Percentiles rank a stretch among this genome's conserved stretches.
These are phyloP conservation scores for Plectosphaerella sp. DNA, from an alignment of 2,329 filamentous ascomycete genomes.

Conservation along the genomic window DNA sequence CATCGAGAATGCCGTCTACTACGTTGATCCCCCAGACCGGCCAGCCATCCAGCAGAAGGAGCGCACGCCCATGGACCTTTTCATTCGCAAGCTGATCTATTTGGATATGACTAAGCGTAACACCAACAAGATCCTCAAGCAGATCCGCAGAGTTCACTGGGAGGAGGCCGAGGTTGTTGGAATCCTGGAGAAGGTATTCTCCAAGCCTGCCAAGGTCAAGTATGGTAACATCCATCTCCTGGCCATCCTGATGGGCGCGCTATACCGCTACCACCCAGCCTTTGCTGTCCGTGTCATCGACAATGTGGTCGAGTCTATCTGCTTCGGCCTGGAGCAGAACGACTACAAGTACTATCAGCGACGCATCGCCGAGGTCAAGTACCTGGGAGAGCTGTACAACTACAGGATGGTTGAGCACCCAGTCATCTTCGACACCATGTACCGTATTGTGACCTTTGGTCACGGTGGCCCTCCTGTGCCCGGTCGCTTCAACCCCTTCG, in stretches of 20 bases:
- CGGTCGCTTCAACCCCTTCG: constrained; percentile 71
- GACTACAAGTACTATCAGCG: constrained; percentile 98
- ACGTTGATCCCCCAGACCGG: constrained; percentile 90
- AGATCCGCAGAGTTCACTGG: constrained; percentile 94
- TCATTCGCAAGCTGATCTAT: constrained; percentile 89
- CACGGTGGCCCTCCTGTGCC: constrained; percentile 82
- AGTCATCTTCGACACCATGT: constrained; percentile 91
- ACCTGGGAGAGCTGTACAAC: constrained; percentile 93
- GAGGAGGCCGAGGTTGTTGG: constrained; percentile 83
- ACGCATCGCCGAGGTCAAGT: constrained; percentile 92
- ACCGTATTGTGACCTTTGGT: constrained; percentile 90
- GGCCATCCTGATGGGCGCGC: constrained; percentile 79
- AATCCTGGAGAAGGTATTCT: constrained; percentile 85
- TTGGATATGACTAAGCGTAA: constrained; percentile 91
- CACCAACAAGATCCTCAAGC: constrained; percentile 88
- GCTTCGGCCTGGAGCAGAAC: constrained; percentile 84
- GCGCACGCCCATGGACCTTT: constrained; percentile 86
- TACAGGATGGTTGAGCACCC: constrained; percentile 95
- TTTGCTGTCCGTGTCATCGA: constrained; percentile 93
- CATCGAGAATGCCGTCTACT: constrained; percentile 97
- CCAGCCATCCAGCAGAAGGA: constrained; percentile 97
- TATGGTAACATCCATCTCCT: constrained; percentile 95
- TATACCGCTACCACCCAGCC: constrained; percentile 87
- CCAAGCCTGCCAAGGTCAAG: constrained; percentile 94
- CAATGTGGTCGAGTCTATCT: constrained; percentile 83